A percentile compares a stretch with the other conserved stretches of the same genome.
These are phyloP conservation scores for Curvularia hawaiiensis DNA, from an alignment of 2,329 filamentous ascomycete genomes.

Conservation along the genomic window DNA sequence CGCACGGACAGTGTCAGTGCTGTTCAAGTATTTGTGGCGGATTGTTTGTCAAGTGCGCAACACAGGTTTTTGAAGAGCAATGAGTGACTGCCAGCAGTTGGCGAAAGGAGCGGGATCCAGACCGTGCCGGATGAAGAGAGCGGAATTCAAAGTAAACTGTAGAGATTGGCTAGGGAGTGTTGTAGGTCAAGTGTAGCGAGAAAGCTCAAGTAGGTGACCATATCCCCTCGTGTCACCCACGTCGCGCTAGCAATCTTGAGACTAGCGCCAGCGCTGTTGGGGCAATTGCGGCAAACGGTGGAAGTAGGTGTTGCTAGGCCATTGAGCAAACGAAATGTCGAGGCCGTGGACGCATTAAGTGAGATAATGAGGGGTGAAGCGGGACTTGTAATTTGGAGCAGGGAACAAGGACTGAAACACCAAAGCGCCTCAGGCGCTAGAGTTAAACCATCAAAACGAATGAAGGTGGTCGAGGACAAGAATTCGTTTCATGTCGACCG, in stretches of 20 bases:
- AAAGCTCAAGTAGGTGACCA: constrained; percentile 14
- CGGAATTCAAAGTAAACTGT: constrained; percentile 17
- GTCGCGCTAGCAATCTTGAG: constrained; percentile 19
- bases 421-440: constrained; percentile 18
- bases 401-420: constrained; percentile 29
- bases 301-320: constrained; percentile 11
- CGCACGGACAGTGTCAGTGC: constrained; percentile 26
- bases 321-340: constrained; percentile 1
- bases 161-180: constrained; percentile 25
- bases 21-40: constrained; percentile 14
- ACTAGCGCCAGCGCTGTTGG: constrained; percentile 20
- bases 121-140: constrained; percentile 26
- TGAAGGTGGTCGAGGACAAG: not conserved
- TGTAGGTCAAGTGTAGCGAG: constrained; percentile 23
- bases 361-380: constrained; percentile 27
- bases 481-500: constrained; percentile 1
- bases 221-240: constrained; percentile 20
- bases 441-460: constrained; percentile 7
- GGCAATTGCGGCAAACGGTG: constrained; percentile 14
- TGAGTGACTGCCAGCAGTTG: constrained; percentile 33
- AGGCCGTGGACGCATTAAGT: constrained; percentile 19
- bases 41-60: constrained; percentile 13
- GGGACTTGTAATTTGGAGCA: constrained; percentile 19
- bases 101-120: constrained; percentile 28
- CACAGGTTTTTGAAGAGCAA: constrained; percentile 18